A percentile compares a stretch with the other conserved stretches of the same genome.
Evolutionary conservation across 371 early-diverging fungal species (phyloP).

Genomic region (Mucor velutinosus): DNA sequence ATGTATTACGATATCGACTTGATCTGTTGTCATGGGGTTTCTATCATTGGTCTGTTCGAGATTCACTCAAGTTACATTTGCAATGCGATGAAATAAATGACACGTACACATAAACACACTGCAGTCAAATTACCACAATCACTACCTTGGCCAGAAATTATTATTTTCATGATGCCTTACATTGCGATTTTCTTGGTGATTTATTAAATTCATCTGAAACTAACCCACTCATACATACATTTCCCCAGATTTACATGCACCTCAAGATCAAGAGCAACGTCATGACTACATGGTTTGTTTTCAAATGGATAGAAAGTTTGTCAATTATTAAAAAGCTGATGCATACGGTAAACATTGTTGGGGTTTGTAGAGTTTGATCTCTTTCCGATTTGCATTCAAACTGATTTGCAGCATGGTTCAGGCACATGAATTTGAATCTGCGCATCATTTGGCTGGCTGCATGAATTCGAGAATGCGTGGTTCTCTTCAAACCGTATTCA

Average conservation of each 20-base stretch:
- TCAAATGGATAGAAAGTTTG: neutral
- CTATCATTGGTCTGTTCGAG: neutral
- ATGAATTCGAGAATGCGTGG: neutral
- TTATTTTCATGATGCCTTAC: neutral
- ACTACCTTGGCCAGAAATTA: neutral
- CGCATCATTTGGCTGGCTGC: neutral
- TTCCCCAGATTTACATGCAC: constrained; percentile 1
- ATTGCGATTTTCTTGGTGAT: neutral
- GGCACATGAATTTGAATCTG: neutral
- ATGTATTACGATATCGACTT: neutral
- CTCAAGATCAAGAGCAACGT: neutral
- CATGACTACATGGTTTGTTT: neutral
- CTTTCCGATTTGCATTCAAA: neutral
- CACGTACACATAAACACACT: neutral
- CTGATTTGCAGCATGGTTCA: neutral
- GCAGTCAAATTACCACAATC: neutral
- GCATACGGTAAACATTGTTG: neutral
- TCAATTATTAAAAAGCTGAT: neutral
- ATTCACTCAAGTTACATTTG: neutral
- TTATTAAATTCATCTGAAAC: neutral
- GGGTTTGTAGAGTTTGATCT: neutral
- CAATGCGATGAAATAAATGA: neutral
- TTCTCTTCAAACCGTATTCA: too few species aligned
- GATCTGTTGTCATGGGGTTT: neutral
- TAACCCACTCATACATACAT: neutral